These are phyloP conservation scores for Turnera subulata DNA, from an alignment of 345 rosid species.

Conservation along the genomic window DNA sequence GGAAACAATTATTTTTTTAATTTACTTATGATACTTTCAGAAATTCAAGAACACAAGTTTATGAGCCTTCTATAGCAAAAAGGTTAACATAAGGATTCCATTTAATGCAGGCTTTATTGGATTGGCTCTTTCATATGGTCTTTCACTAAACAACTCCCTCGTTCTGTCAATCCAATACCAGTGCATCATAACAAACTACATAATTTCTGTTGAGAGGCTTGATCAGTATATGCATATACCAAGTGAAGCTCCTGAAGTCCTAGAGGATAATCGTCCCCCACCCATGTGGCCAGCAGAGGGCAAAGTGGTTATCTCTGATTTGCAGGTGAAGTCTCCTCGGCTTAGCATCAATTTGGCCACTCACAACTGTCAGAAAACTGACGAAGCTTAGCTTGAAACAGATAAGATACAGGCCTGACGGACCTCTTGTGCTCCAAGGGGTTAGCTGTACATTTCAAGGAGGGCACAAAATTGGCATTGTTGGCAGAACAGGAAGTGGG, in stretches of 20 bases:
- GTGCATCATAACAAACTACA: slow-evolving; percentile 75
- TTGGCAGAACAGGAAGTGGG: slow-evolving; percentile 95
- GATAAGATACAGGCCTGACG: slow-evolving; percentile 68
- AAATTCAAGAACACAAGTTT: too few relatives aligned
- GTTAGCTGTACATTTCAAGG: slow-evolving; percentile 81
- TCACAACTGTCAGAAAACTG: background rate
- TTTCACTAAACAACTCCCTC: slow-evolving; percentile 71
- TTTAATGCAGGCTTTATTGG: slow-evolving; percentile 95
- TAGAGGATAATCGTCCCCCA: slow-evolving; percentile 71
- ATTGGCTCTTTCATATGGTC: slow-evolving; percentile 94
- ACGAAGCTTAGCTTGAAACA: slow-evolving; percentile 27
- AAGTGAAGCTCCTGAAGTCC: slow-evolving; percentile 86
- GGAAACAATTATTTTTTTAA: too few relatives aligned
- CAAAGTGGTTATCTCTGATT: slow-evolving; percentile 70
- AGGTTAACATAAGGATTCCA: too few relatives aligned
- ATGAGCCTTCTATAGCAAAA: too few relatives aligned
- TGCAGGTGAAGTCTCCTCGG: slow-evolving; percentile 48
- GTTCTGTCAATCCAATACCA: slow-evolving; percentile 83
- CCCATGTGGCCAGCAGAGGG: slow-evolving; percentile 77
- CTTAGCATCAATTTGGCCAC: background rate
- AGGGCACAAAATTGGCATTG: slow-evolving; percentile 93
- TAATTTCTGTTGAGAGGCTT: slow-evolving; percentile 92
- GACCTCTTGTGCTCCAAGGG: slow-evolving; percentile 75
- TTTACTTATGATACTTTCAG: too few relatives aligned
- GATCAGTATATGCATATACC: slow-evolving; percentile 81